A percentile compares a stretch with the other conserved stretches of the same genome.
phyloP scores from a whole-genome alignment of 352 stramenopile genomes.

The Phytophthora europaea region DNA sequence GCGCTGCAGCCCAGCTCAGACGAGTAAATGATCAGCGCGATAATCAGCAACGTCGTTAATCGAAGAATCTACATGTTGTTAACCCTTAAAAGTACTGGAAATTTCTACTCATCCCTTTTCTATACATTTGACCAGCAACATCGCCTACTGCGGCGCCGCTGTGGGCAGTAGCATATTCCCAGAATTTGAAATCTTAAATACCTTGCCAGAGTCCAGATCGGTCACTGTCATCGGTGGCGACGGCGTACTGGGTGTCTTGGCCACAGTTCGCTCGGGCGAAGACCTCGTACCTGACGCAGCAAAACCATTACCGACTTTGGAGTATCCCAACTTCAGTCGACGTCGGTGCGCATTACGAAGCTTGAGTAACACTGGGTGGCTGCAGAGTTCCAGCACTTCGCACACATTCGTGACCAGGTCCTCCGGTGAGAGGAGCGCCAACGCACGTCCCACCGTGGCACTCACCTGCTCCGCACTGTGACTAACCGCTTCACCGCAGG shows the following conservation, averaged over 20 bases:
- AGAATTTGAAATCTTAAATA: slow-evolving; percentile 74
- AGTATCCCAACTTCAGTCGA: slow-evolving; percentile 62
- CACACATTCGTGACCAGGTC: slow-evolving; percentile 83
- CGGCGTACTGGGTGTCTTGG: slow-evolving; percentile 9
- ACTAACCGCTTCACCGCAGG: slow-evolving; percentile 26
- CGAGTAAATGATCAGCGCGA: slow-evolving; percentile 89
- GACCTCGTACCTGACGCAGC: slow-evolving; percentile 3
- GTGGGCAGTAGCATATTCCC: slow-evolving; percentile 69
- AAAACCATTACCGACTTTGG: slow-evolving; percentile 40
- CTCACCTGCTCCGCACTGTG: slow-evolving; percentile 75
- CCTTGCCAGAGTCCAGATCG: slow-evolving; percentile 76
- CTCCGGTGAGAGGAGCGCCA: slow-evolving; percentile 59
- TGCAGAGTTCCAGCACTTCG: slow-evolving; percentile 84
- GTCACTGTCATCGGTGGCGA: slow-evolving; percentile 63
- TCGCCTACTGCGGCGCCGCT: slow-evolving; percentile 11
- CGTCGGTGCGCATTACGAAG: slow-evolving; percentile 81
- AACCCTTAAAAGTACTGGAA: not conserved
- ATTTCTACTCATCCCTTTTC: not conserved
- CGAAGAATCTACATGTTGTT: too few species aligned
- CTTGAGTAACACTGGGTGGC: slow-evolving; percentile 80
- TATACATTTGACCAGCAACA: not conserved
- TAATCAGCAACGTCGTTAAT: slow-evolving; percentile 12
- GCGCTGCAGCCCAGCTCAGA: slow-evolving; percentile 77
- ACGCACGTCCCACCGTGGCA: slow-evolving; percentile 61
- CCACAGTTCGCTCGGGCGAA: slow-evolving; percentile 6